Percentiles rank a stretch among this genome's conserved stretches.
Conservation (phyloP, 805 yeast species). For the Barnettozyma pratensis region DNA sequence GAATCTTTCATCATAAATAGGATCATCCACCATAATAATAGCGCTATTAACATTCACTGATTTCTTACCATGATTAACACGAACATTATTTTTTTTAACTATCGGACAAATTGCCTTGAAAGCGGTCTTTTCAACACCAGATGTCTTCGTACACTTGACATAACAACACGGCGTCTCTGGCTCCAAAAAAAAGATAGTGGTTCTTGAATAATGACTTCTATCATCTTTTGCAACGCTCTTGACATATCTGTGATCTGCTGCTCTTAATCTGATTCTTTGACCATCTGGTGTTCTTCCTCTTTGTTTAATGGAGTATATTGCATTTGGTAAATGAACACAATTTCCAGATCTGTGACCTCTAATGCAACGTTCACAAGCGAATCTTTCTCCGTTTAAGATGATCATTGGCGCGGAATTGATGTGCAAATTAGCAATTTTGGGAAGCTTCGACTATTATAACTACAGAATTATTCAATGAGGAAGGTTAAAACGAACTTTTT, state of each 20-base stretch:
- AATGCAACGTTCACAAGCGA: slow-evolving; percentile 6
- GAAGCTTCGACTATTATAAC: neutral
- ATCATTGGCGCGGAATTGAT: neutral
- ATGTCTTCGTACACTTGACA: neutral
- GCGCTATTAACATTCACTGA: too few relatives aligned
- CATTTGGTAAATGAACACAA: slow-evolving; percentile 6
- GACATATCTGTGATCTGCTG: neutral
- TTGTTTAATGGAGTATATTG: slow-evolving; percentile 2
- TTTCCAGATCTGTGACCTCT: slow-evolving; percentile 8
- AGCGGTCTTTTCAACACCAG: too few relatives aligned
- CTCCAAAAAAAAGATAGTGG: neutral
- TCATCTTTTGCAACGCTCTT: neutral
- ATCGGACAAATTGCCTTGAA: too few relatives aligned
- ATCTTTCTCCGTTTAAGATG: slow-evolving; percentile 5
- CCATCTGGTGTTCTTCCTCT: slow-evolving; percentile 1
- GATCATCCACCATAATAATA: too few relatives aligned
- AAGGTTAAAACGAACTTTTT: too few relatives aligned
- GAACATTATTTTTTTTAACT: too few relatives aligned
- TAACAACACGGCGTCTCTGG: slow-evolving; percentile 1
- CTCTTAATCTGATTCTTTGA: slow-evolving; percentile 1
- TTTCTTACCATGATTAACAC: too few relatives aligned
- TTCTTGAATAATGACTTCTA: too few relatives aligned
- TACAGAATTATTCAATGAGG: neutral
- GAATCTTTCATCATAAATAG: neutral
- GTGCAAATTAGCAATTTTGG: neutral